Percentiles rank a stretch among this genome's conserved stretches.
Evolutionary conservation across 306 rosid genomes (phyloP).

Genomic region (Glycine latifolia): DNA sequence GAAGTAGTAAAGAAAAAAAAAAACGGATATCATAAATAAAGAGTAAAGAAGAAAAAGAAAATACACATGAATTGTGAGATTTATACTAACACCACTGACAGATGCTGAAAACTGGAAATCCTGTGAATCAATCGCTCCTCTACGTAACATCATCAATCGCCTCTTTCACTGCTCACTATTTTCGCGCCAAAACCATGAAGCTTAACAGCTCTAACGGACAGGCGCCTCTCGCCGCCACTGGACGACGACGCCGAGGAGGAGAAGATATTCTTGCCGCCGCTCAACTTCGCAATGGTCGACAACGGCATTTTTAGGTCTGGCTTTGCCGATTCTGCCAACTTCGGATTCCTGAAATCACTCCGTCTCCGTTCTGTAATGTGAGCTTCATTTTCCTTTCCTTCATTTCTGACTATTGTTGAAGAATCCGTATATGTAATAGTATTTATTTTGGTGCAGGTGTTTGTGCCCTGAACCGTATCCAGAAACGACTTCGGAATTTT

Average conservation of each 20-base stretch:
- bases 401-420: neutral
- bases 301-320: constrained; percentile 70
- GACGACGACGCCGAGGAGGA: constrained; percentile 50
- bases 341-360: constrained; percentile 70
- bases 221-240: constrained; percentile 29
- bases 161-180: constrained; percentile 19
- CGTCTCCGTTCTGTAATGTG: constrained; percentile 70
- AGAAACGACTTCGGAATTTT: constrained; percentile 53
- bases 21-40: neutral
- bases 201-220: constrained; percentile 50
- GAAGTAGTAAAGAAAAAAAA: no score
- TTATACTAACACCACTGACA: constrained; percentile 2
- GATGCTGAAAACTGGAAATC: constrained; percentile 46
- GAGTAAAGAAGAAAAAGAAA: no score
- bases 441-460: constrained; percentile 51
- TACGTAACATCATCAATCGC: neutral
- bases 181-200: constrained; percentile 72
- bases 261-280: constrained; percentile 68
- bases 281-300: constrained; percentile 78
- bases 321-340: constrained; percentile 68
- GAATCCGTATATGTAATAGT: neutral
- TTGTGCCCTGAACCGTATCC: constrained; percentile 78
- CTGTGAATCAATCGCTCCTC: constrained; percentile 55
- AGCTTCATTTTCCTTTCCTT: constrained; percentile 42
- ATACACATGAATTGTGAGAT: no score